phyloP scores from a whole-genome alignment of 148 eudicot genomes.

The Rhododendron simsii region DNA sequence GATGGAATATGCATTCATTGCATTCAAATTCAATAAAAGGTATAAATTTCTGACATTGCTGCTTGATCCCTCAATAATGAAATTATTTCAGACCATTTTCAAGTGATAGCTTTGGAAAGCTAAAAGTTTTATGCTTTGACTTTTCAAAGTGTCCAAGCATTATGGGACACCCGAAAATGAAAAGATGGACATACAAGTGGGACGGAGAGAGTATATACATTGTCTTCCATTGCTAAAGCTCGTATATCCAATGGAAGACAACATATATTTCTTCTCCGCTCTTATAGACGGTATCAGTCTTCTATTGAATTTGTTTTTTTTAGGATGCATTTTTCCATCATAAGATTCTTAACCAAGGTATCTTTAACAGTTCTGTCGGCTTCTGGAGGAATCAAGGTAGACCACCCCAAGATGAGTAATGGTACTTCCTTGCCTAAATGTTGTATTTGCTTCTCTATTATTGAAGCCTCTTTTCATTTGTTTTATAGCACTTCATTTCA shows the following conservation, averaged over 20 bases:
- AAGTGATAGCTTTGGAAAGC: background rate
- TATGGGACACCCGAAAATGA: background rate
- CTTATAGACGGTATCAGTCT: background rate
- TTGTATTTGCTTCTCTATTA: background rate
- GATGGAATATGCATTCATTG: background rate
- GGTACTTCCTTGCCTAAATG: slow-evolving; percentile 37
- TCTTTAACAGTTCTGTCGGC: slow-evolving; percentile 80
- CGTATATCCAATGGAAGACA: background rate
- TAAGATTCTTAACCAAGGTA: slow-evolving; percentile 6
- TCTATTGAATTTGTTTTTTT: background rate
- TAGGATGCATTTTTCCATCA: background rate
- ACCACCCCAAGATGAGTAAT: slow-evolving; percentile 74
- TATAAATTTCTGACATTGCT: background rate
- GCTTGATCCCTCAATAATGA: background rate
- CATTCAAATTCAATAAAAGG: background rate
- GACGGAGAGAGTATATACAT: background rate
- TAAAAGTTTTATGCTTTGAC: background rate
- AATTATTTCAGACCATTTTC: background rate
- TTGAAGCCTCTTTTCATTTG: background rate
- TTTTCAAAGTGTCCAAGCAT: background rate
- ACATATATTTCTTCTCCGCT: background rate
- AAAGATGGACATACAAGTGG: background rate
- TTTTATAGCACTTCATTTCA: background rate
- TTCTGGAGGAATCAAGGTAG: slow-evolving; percentile 88
- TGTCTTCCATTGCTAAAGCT: background rate